Percentiles rank a stretch among this genome's conserved stretches.
These are phyloP conservation scores for Fraxinus paxiana DNA, from an alignment of 305 asterid species.

Conservation along the genomic window DNA sequence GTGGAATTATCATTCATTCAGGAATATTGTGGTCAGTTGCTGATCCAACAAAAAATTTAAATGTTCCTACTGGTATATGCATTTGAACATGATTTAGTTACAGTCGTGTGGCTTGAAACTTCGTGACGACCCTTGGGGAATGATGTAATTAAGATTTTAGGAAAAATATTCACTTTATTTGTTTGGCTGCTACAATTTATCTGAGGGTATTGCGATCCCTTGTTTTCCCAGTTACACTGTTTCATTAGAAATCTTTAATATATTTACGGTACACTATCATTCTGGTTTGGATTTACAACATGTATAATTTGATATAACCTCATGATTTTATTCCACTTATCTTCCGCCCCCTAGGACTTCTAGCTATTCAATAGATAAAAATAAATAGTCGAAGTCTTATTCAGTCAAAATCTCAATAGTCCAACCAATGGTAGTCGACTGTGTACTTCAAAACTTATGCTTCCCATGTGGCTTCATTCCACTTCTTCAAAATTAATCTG, in stretches of 20 bases:
- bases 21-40: not conserved
- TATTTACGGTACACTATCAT: not conserved
- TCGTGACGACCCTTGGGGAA: not conserved
- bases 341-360: not conserved
- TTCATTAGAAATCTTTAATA: not conserved
- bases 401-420: not conserved
- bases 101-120: not conserved
- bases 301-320: not conserved
- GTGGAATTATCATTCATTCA: not conserved
- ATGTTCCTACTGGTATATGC: not conserved
- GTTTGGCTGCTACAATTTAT: not conserved
- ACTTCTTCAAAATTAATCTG: not conserved
- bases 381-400: not conserved
- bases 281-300: not conserved
- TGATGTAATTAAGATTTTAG: not conserved
- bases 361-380: not conserved
- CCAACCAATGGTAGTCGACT: not conserved
- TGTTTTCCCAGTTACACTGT: not conserved
- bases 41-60: not conserved
- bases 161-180: not conserved
- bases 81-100: not conserved
- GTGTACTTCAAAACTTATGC: conserved; percentile 12
- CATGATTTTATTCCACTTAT: not conserved
- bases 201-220: not conserved
- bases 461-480: not conserved